phyloP scores from a whole-genome alignment of 805 yeast genomes.

The Yarrowia divulgata region DNA sequence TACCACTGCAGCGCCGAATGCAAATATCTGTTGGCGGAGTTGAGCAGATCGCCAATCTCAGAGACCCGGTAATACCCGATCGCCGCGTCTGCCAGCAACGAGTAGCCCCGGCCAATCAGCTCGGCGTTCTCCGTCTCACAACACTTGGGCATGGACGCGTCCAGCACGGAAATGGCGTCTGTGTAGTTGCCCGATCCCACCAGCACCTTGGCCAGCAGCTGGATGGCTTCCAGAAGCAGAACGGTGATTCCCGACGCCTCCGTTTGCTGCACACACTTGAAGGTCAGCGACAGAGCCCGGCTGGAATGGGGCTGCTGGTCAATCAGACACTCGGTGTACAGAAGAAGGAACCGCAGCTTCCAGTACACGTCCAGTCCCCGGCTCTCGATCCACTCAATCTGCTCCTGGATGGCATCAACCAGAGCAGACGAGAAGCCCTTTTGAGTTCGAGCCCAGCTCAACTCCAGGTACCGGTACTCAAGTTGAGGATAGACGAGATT shows the following conservation, averaged over 20 bases:
- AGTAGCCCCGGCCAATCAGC: conserved; percentile 53
- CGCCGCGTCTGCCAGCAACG: conserved; percentile 47
- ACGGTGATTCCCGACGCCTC: conserved; percentile 57
- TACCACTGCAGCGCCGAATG: conserved; percentile 34
- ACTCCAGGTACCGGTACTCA: conserved; percentile 17
- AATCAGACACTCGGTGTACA: conserved; percentile 27
- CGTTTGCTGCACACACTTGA: conserved; percentile 60
- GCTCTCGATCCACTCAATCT: conserved; percentile 30
- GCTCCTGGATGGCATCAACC: conserved; percentile 13
- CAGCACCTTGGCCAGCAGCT: conserved; percentile 57
- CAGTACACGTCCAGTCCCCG: conserved; percentile 51
- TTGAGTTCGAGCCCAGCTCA: conserved; percentile 26
- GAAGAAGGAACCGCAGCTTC: conserved; percentile 47
- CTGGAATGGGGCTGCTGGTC: conserved; percentile 50
- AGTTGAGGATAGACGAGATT: conserved; percentile 20
- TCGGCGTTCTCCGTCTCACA: conserved; percentile 54
- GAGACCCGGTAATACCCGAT: conserved; percentile 19
- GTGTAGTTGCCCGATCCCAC: conserved; percentile 53
- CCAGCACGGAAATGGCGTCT: conserved; percentile 56
- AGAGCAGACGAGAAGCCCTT: conserved; percentile 30
- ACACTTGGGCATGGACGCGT: conserved; percentile 56
- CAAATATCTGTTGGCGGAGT: conserved; percentile 19
- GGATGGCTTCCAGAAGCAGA: conserved; percentile 57
- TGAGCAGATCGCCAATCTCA: conserved; percentile 1
- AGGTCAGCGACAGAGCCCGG: conserved; percentile 59